Evolutionary conservation across 2,329 filamentous ascomycete species (phyloP).

Genomic region (Aspergillus tanneri): DNA sequence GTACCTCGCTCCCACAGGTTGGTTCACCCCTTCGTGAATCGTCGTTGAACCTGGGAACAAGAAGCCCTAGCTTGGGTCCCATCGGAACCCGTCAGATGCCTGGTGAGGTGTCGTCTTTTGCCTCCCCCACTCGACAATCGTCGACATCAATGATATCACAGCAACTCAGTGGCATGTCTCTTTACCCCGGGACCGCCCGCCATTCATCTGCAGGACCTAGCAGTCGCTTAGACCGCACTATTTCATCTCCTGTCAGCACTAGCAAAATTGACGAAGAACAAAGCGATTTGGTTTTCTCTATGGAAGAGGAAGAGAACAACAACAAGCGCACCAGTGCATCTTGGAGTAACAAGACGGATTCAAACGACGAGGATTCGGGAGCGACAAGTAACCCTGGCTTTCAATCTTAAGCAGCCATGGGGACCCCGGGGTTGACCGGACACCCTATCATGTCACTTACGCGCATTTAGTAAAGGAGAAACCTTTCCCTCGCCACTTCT

Average conservation of each 20-base stretch:
- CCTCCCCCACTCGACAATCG: slow-evolving; percentile 57
- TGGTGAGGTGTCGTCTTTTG: slow-evolving; percentile 51
- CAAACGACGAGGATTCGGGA: slow-evolving; percentile 29
- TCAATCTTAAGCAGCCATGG: slow-evolving; percentile 15
- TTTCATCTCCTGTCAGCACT: slow-evolving; percentile 47
- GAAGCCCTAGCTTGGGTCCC: slow-evolving; percentile 52
- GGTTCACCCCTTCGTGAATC: slow-evolving; percentile 67
- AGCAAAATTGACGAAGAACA: slow-evolving; percentile 51
- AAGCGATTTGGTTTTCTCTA: slow-evolving; percentile 49
- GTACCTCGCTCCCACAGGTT: slow-evolving; percentile 58
- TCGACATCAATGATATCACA: slow-evolving; percentile 63
- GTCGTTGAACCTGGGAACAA: slow-evolving; percentile 49
- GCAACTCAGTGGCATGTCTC: slow-evolving; percentile 49
- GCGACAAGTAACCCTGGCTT: slow-evolving; percentile 20
- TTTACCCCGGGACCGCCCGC: slow-evolving; percentile 44
- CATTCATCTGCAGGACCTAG: slow-evolving; percentile 32
- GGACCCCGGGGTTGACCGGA: not conserved
- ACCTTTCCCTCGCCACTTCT: not conserved
- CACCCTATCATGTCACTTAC: not conserved
- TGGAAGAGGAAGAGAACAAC: slow-evolving; percentile 52
- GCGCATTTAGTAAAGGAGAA: slow-evolving; percentile 21
- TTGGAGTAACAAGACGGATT: slow-evolving; percentile 36
- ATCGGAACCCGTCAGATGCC: slow-evolving; percentile 49
- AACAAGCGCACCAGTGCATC: slow-evolving; percentile 42
- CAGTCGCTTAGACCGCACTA: slow-evolving; percentile 44